A percentile compares a stretch with the other conserved stretches of the same genome.
phyloP scores from a whole-genome alignment of 306 rosid species.

The Quercus glauca region DNA sequence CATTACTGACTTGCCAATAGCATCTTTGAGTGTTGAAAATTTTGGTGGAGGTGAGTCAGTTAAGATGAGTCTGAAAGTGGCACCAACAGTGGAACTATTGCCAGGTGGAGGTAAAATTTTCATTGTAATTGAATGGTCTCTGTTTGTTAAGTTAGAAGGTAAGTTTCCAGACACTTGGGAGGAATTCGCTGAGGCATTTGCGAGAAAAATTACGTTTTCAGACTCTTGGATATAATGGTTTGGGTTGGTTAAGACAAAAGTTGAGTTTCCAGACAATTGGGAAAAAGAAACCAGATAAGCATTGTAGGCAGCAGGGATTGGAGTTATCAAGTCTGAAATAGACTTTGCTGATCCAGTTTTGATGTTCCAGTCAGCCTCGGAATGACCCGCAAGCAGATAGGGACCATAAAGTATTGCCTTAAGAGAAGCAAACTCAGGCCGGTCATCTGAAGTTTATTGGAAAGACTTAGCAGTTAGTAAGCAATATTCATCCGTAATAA shows the following conservation, averaged over 20 bases:
- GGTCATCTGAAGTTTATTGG: conserved; percentile 63
- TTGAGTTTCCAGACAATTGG: conserved; percentile 36
- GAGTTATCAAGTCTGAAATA: conserved; percentile 56
- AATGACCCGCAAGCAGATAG: conserved; percentile 67
- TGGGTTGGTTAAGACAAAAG: conserved; percentile 45
- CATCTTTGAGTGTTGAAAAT: conserved; percentile 16
- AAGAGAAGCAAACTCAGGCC: conserved; percentile 52
- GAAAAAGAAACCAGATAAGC: conserved; percentile 47
- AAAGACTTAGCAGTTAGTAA: conserved; percentile 20
- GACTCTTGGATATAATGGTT: conserved; percentile 25
- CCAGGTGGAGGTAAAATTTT: conserved; percentile 45
- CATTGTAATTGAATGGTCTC: conserved; percentile 52
- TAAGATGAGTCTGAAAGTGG: conserved; percentile 69
- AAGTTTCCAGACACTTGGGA: conserved; percentile 37
- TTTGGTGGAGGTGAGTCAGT: conserved; percentile 26
- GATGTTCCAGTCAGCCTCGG: conserved; percentile 49
- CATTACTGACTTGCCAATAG: conserved; percentile 35
- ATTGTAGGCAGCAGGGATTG: conserved; percentile 56
- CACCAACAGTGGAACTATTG: conserved; percentile 38
- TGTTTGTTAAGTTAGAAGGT: conserved; percentile 40
- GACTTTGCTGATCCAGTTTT: conserved; percentile 28
- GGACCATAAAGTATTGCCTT: conserved; percentile 84
- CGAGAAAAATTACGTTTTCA: too few relatives aligned
- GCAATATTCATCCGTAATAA: not conserved
- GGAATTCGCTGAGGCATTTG: too few relatives aligned